phyloP scores from a whole-genome alignment of 1,284 basidiomycete genomes.

The Psilocybe mexicana region DNA sequence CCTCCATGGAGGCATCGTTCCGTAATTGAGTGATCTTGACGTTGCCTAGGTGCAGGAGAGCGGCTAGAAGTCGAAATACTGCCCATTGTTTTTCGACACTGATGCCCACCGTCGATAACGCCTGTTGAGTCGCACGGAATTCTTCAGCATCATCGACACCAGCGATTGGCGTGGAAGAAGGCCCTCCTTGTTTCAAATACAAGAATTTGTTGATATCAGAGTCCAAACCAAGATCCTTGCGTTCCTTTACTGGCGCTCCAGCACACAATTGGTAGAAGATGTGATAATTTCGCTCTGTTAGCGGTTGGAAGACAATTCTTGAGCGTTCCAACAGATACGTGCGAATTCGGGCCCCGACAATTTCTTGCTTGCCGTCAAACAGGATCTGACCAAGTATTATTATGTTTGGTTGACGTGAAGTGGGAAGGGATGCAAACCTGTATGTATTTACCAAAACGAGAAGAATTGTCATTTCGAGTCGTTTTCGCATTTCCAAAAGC shows the following conservation, averaged over 20 bases:
- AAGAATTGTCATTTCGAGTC: slow-evolving; percentile 98
- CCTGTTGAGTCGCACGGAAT: slow-evolving; percentile 91
- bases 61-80: slow-evolving; percentile 92
- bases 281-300: slow-evolving; percentile 98
- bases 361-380: slow-evolving; percentile 93
- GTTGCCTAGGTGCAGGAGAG: slow-evolving; percentile 95
- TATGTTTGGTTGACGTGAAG: background rate
- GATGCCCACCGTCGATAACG: slow-evolving; percentile 95
- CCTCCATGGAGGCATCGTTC: slow-evolving; percentile 84
- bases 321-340: slow-evolving; percentile 98
- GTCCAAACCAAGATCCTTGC: slow-evolving; percentile 92
- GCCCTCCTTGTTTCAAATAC: slow-evolving; percentile 93
- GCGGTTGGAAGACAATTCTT: slow-evolving; percentile 95
- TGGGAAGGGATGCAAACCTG: slow-evolving; percentile 61
- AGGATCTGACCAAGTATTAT: slow-evolving; percentile 66
- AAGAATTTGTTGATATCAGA: slow-evolving; percentile 86
- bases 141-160: slow-evolving; percentile 97
- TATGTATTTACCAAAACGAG: slow-evolving; percentile 99
- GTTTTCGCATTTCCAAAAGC: slow-evolving; percentile 99
- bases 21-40: slow-evolving; percentile 85
- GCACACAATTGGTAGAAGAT: slow-evolving; percentile 99
- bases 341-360: slow-evolving; percentile 96
- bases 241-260: slow-evolving; percentile 92
- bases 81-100: slow-evolving; percentile 98
- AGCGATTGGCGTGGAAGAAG: slow-evolving; percentile 79